A percentile compares a stretch with the other conserved stretches of the same genome.
These are phyloP conservation scores for Cunninghamia lanceolata DNA, from an alignment of 75 land plant genomes.

Conservation along the genomic window DNA sequence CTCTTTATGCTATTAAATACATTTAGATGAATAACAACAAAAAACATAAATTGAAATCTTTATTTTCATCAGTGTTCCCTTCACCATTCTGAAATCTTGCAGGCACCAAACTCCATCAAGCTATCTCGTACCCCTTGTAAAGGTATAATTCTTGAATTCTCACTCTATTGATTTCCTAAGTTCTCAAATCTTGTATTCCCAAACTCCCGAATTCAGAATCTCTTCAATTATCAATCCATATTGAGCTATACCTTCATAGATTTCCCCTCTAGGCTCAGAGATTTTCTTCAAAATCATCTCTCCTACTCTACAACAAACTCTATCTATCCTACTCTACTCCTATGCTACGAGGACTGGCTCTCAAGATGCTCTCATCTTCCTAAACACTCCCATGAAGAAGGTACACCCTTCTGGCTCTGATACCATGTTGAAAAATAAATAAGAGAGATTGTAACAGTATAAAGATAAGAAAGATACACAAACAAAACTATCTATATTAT, in stretches of 20 bases:
- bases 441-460: no score
- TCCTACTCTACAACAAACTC: background rate
- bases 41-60: background rate
- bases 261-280: background rate
- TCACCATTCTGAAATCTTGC: background rate
- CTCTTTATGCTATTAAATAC: no score
- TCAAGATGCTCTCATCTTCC: background rate
- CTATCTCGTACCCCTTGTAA: background rate
- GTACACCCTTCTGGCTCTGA: no score
- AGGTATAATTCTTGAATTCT: background rate
- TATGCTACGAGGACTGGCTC: background rate
- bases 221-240: background rate
- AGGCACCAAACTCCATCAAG: background rate
- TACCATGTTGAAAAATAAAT: no score
- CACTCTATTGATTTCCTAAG: background rate
- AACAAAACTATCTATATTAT: no score
- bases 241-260: background rate
- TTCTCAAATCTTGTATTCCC: background rate
- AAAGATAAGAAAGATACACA: no score
- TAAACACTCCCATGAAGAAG: background rate
- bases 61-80: no score
- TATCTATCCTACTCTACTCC: background rate
- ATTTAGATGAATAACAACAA: no score
- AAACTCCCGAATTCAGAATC: background rate
- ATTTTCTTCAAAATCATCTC: background rate